Evolutionary conservation across 441 rosid species (phyloP).

Genomic region (Oxalis stricta): DNA sequence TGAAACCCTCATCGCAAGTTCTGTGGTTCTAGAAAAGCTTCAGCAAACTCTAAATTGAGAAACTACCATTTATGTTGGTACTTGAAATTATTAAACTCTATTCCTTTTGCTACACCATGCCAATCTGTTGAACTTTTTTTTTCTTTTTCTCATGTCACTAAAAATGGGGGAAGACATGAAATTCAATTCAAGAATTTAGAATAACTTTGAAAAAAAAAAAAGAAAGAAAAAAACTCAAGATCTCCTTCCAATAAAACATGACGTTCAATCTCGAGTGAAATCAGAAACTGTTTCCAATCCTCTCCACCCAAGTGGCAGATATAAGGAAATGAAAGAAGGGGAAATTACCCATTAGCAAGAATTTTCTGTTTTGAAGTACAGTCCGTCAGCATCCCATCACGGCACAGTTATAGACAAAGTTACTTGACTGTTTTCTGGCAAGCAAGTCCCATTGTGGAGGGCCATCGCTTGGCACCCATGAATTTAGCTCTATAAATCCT

Average conservation of each 20-base stretch:
- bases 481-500: conserved; percentile 73
- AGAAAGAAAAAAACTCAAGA: conserved; percentile 27
- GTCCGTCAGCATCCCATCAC: conserved; percentile 87
- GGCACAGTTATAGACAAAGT: conserved; percentile 95
- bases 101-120: conserved; percentile 31
- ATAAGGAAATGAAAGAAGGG: conserved; percentile 16
- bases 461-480: conserved; percentile 79
- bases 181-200: conserved; percentile 29
- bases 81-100: conserved; percentile 43
- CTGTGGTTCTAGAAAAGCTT: conserved; percentile 21
- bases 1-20: conserved; percentile 24
- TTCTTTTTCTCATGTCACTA: conserved; percentile 32
- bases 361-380: conserved; percentile 21
- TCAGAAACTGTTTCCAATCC: conserved; percentile 32
- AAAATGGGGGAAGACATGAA: conserved; percentile 34
- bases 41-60: conserved; percentile 25
- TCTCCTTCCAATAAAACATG: conserved; percentile 27
- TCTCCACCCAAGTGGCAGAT: conserved; percentile 24
- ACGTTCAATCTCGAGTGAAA: conserved; percentile 41
- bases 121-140: conserved; percentile 27
- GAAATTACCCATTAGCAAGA: conserved; percentile 41
- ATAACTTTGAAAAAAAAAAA: conserved; percentile 17
- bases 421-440: conserved; percentile 56
- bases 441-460: conserved; percentile 72
- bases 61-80: conserved; percentile 37